These are phyloP conservation scores for Cocos nucifera DNA, from an alignment of 176 grass and related monocot genomes.

Conservation along the genomic window DNA sequence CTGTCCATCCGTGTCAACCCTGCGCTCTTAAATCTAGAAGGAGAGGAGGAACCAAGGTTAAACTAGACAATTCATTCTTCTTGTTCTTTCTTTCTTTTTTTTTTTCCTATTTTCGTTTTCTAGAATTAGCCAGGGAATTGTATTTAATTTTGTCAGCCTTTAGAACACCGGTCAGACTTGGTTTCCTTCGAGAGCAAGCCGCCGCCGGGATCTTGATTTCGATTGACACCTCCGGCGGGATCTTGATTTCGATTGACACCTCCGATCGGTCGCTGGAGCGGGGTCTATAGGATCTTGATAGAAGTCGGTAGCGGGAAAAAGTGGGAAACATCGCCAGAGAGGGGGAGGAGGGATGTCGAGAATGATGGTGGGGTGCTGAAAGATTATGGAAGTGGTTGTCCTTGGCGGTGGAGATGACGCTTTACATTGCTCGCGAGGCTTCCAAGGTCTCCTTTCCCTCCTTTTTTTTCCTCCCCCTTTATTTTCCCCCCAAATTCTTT, in stretches of 20 bases:
- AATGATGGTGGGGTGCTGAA: background rate
- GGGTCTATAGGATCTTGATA: background rate
- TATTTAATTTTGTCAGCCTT: background rate
- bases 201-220: too few species aligned
- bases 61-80: background rate
- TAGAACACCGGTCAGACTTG: background rate
- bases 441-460: slow-evolving; percentile 45
- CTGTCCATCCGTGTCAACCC: slow-evolving; percentile 28
- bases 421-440: slow-evolving; percentile 56
- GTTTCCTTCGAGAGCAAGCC: background rate
- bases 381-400: slow-evolving; percentile 3
- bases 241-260: too few species aligned
- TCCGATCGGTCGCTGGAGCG: background rate
- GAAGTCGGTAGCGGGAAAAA: slow-evolving; percentile 23
- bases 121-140: too few species aligned
- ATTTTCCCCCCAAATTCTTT: background rate
- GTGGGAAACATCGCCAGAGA: background rate
- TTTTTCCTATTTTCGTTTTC: background rate
- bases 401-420: slow-evolving; percentile 32
- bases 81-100: background rate
- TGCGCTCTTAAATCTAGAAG: background rate
- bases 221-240: too few species aligned
- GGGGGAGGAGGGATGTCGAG: slow-evolving; percentile 8
- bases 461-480: background rate
- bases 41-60: background rate